These are phyloP conservation scores for Colletotrichum brevisporum DNA, from an alignment of 2,329 filamentous ascomycete species.

Conservation along the genomic window DNA sequence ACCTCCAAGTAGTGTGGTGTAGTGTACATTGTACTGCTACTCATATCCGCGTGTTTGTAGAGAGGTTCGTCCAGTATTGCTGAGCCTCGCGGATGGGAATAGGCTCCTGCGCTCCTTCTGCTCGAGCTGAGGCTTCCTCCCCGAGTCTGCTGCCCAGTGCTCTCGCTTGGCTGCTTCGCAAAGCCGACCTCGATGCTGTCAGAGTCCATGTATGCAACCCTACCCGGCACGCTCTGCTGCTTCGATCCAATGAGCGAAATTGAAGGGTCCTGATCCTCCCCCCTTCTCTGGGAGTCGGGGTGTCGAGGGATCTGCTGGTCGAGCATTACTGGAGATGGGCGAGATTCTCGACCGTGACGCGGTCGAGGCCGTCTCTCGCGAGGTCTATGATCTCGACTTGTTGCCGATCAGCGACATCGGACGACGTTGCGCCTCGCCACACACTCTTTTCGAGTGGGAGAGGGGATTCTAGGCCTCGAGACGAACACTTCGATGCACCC, in stretches of 20 bases:
- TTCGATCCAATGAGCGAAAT: conserved; percentile 24
- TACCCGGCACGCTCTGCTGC: conserved; percentile 20
- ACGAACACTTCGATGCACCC: background rate
- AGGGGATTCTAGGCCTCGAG: conserved; percentile 1
- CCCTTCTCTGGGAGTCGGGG: conserved; percentile 3
- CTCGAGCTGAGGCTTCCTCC: conserved; percentile 2
- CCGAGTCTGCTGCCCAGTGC: background rate
- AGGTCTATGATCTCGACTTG: conserved; percentile 2
- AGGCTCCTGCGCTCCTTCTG: conserved; percentile 15
- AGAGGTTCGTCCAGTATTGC: conserved; percentile 10
- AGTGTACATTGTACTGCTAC: background rate
- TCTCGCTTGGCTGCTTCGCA: conserved; percentile 17
- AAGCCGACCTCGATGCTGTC: conserved; percentile 10
- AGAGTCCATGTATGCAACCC: conserved; percentile 36
- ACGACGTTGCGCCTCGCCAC: conserved; percentile 26
- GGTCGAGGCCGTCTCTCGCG: conserved; percentile 10
- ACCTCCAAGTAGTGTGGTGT: background rate
- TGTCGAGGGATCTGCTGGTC: conserved; percentile 27
- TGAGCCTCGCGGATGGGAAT: conserved; percentile 11
- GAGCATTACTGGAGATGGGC: conserved; percentile 17
- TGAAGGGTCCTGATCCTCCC: conserved; percentile 20
- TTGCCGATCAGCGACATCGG: conserved; percentile 27
- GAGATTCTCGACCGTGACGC: conserved; percentile 35
- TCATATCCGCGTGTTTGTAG: conserved; percentile 1
- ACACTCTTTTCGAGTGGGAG: conserved; percentile 21